Evolutionary conservation across 495 filamentous ascomycete species (phyloP).

Genomic region (Geopyxis carbonaria): DNA sequence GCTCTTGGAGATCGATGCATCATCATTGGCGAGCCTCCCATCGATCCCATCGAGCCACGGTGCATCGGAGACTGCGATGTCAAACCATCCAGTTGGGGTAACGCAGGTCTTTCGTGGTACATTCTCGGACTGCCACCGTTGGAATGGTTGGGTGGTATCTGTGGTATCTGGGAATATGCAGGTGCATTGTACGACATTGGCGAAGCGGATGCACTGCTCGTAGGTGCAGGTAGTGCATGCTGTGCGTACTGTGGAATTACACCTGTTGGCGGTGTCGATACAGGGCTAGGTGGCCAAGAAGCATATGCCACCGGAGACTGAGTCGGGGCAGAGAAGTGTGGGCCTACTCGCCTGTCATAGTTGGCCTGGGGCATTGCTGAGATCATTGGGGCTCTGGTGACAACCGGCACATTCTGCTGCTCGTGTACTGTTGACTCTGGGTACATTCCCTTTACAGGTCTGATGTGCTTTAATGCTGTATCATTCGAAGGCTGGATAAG

Average conservation of each 20-base stretch:
- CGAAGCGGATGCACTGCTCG: conserved; percentile 16
- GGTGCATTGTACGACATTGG: conserved; percentile 22
- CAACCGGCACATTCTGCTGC: conserved; percentile 43
- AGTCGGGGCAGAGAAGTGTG: conserved; percentile 21
- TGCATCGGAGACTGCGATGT: conserved; percentile 16
- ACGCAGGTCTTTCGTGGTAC: conserved; percentile 20
- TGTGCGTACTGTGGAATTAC: conserved; percentile 15
- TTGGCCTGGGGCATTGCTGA: conserved; percentile 15
- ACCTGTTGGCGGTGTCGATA: conserved; percentile 24
- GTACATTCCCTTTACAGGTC: conserved; percentile 81
- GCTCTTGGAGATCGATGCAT: conserved; percentile 21
- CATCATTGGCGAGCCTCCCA: conserved; percentile 21
- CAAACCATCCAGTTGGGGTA: conserved; percentile 19
- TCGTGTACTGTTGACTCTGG: conserved; percentile 94
- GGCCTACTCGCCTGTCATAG: conserved; percentile 19
- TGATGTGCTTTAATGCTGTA: conserved; percentile 61
- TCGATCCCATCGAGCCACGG: conserved; percentile 18
- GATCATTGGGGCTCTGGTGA: conserved; percentile 22
- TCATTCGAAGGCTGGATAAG: conserved; percentile 68
- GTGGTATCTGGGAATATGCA: conserved; percentile 10
- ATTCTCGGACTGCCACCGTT: conserved; percentile 20
- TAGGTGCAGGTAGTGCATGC: conserved; percentile 14
- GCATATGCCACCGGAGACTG: conserved; percentile 14
- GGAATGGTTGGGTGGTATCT: background rate
- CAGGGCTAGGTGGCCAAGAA: conserved; percentile 24